Conservation (phyloP, 2,329 filamentous ascomycete genomes). For the Teratosphaeria destructans region DNA sequence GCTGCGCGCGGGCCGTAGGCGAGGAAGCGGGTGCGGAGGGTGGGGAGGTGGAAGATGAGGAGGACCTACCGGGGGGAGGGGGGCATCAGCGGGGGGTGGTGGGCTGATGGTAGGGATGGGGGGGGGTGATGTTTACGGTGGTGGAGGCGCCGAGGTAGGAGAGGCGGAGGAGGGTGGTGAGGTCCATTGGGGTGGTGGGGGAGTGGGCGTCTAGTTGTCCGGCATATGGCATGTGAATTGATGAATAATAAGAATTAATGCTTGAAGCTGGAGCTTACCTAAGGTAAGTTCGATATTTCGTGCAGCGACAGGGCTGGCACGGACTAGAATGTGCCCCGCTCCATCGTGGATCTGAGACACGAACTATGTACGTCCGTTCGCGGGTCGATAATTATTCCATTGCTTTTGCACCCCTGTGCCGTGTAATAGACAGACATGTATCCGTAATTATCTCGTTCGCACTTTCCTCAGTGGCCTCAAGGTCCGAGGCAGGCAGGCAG, state of each 20-base stretch:
- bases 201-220: background rate
- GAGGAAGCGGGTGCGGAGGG: constrained; percentile 46
- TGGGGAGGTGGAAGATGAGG: constrained; percentile 39
- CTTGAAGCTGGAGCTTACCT: background rate
- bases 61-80: constrained; percentile 32
- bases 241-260: no score
- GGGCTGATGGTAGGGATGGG: background rate
- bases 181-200: background rate
- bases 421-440: no score
- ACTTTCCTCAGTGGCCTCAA: no score
- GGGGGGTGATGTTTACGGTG: constrained; percentile 3
- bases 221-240: background rate
- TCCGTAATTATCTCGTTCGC: no score
- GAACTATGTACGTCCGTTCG: background rate
- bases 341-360: background rate
- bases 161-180: constrained; percentile 5
- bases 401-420: background rate
- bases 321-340: background rate
- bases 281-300: background rate
- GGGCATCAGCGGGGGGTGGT: constrained; percentile 10
- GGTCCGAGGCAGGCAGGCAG: background rate
- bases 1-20: constrained; percentile 51
- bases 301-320: background rate
- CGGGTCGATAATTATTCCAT: background rate
- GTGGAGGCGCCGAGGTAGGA: constrained; percentile 5